Evolutionary conservation across 352 stramenopile genomes (phyloP).

Genomic region (Phytophthora lateralis): DNA sequence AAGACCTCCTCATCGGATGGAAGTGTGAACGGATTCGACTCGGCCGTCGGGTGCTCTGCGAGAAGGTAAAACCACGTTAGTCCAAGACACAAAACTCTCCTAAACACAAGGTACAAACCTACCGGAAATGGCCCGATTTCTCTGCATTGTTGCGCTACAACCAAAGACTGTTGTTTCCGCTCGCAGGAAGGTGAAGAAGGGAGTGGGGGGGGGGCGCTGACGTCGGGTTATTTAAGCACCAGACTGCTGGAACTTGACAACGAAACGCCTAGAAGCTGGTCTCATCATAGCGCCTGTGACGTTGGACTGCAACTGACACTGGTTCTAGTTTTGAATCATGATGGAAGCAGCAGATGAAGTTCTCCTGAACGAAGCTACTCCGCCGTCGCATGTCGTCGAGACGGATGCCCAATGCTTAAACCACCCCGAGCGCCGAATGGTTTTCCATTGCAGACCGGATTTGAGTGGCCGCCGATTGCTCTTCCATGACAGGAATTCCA

Average conservation of each 20-base stretch:
- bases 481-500: conserved; percentile 38
- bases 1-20: conserved; percentile 95
- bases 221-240: conserved; percentile 18
- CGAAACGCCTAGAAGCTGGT: conserved; percentile 12
- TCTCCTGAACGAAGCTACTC: conserved; percentile 18
- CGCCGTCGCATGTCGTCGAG: conserved; percentile 14
- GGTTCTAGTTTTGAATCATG: conserved; percentile 22
- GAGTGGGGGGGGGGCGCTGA: not conserved
- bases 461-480: conserved; percentile 46
- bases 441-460: conserved; percentile 55
- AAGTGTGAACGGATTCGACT: conserved; percentile 92
- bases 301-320: not conserved
- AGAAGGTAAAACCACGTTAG: not conserved
- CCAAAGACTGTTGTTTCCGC: not conserved
- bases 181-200: not conserved
- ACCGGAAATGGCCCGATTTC: conserved; percentile 31
- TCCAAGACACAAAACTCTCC: not conserved
- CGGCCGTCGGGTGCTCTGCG: conserved; percentile 46
- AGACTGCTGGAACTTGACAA: conserved; percentile 9
- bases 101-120: not conserved
- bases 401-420: conserved; percentile 2
- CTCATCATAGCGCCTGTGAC: not conserved
- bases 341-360: conserved; percentile 43
- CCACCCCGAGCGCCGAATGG: conserved; percentile 36
- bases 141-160: conserved; percentile 26